Evolutionary conservation across 2,329 filamentous ascomycete species (phyloP), one percentile per base, ranked within the genome.

Genomic region (Tolypocladium endophyticum): DNA sequence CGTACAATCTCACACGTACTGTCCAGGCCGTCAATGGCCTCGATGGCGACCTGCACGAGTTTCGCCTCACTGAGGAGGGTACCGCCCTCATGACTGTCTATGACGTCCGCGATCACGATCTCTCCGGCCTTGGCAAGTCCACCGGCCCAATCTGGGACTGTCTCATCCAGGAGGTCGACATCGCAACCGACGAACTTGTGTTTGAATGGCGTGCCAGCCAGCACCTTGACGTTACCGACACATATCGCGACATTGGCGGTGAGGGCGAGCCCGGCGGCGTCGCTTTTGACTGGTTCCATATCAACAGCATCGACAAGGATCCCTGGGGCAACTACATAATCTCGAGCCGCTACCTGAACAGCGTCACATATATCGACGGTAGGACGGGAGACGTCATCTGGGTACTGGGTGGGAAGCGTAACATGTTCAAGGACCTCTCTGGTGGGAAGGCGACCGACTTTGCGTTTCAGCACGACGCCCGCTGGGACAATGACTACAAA

Each of bases 381-480:
- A 66, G 68, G 4, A 72, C 71, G 2, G 79, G 80, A 9, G 70
- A 76, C 18, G 70, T 80, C 2, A 70, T 81, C 25, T 83, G 81
- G 81, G 72, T 72, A 23, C 70, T 84, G 4, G 80, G 81, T 53
- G 81, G 81, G 38, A 73, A 73, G 58, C 61, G 67, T 20, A 78
- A 75, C 61, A 69, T 72, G 57, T 79, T 60, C 47, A 30, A 33
- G 38, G 59, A 60, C 30, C 47, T 79, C 66, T 70, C 68, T 36
- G 65, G 68, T 9, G 70, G 65, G 4, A 64, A 71, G 12, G 72
- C 71, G 2, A 67, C 71, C 6, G 68, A 75, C 36, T 79, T 78
- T 61, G 75, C 74, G 2, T 81, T 76, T 65, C 80, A 83, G 64
- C 79, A 82, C 63, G 74, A 83, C 64, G 79, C 77, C 1, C 74